Evolutionary conservation across 169 alveolate species (phyloP), one percentile per base, ranked within the genome.

Genomic region (Plasmodium inui): DNA sequence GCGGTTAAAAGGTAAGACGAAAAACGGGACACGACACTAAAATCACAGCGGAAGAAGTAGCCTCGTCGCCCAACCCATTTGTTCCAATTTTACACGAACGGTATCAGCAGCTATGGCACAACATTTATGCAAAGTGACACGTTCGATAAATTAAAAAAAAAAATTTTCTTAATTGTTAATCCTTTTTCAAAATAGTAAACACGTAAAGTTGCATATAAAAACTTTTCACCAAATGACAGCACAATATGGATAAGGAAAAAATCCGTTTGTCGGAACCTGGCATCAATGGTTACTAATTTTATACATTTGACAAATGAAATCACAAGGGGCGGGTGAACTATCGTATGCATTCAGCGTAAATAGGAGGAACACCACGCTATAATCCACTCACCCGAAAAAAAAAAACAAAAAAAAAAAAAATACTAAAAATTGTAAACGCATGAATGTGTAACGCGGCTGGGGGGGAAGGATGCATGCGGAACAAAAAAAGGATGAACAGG

Each of bases 181-280:
- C 28, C n/a, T 67, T 67, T 67, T 67, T 67, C 76, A 67, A 67
- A 67, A 26, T 67, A 28, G 76, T 67, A 67, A 67, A 67, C 76
- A 19, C 3, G 14, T 67, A 67, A 19, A 67, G 76, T 67, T 67
- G 76, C 14, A n/a, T 22, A 67, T n/a, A 67, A 67, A 67, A 67
- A 50, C 9, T 22, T 67, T 67, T 22, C 76, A 67, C 32, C 30
- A 67, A 67, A 67, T 67, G 37, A 26, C 76, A 67, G 5, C 76
- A 67, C 30, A 67, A 26, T 14, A 67, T 26, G 37, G 22, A 67
- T 26, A 67, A 26, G 37, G 37, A 67, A 67, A 67, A 67, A 67
- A 67, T 19, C 14, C 19, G 37, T 67, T n/a, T 1, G 39, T 26
- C 8, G 37, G 76, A 67, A 26, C 41, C 39, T 41, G 1, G 2